Evolutionary conservation across 768 basidiomycete genomes (phyloP), one percentile per base, ranked within the genome.

Genomic region (Tricholoma sp.): DNA sequence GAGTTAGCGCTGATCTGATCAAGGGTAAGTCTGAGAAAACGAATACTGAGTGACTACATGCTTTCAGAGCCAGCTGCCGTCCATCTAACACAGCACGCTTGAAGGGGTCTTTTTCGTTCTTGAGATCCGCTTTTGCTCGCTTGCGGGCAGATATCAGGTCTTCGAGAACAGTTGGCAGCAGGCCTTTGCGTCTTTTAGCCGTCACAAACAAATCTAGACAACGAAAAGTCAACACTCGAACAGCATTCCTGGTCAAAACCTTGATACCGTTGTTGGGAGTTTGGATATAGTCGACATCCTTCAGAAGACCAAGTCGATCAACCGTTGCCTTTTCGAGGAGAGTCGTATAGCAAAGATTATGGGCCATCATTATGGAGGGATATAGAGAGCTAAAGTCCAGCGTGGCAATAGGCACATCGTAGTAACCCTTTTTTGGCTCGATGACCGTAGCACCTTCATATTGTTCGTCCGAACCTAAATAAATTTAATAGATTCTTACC

Each of bases 301-400:
- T 92, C 33, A 83, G 81, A 17, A 98, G 78, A 7, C 78, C 73
- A 12, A 98, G 74, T 17, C 89, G 81, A 17, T 93, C 88, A 11
- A 96, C 87, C 0, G 88, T 89, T 5, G 56, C 44, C 67, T 84
- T 89, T 59, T 97, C 91, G 36, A 98, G 70, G n/a, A 98, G 77
- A 0, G 97, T 98, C 0, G 97, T 98, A 67, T 98, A 99, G 70
- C 97, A 99, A 0, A 99, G 76, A 67, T 99, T 99, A 72, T 99
- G 97, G 2, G 96, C 97, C 95, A 98, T 98, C 97, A 99, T 99
- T 73, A 99, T 98, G 0, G 97, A 98, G 3, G 97, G 97, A 71
- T 99, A 99, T 58, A 99, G 80, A 1, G 95, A 98, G 57, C 93
- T 94, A 74, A 99, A 99, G 80, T 99, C 97, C 48, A 99, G 83